Percentiles rank a stretch among this genome's conserved stretches.
These are phyloP conservation scores for Saprolegnia diclina DNA, from an alignment of 352 stramenopile species.

Conservation along the genomic window DNA sequence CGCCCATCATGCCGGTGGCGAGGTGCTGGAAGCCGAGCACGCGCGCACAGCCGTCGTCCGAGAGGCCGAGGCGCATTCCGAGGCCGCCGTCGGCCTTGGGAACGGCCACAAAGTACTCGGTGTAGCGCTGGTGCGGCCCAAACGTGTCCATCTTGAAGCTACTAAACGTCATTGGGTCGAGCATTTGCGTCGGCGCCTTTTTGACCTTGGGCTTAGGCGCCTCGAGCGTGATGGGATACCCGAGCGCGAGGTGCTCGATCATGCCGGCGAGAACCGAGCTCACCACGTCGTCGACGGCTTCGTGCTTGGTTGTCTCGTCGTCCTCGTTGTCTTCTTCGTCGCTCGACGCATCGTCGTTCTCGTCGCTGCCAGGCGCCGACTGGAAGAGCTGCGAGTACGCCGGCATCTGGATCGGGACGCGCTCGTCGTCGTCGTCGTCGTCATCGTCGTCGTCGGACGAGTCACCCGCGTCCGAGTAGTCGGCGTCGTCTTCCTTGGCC, in stretches of 20 bases:
- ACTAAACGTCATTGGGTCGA: conserved; percentile 45
- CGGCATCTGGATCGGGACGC: conserved; percentile 40
- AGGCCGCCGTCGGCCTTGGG: conserved; percentile 61
- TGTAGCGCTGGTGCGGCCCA: conserved; percentile 36
- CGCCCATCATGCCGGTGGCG: conserved; percentile 61
- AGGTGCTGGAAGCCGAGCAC: conserved; percentile 81
- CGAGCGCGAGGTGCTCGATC: conserved; percentile 75
- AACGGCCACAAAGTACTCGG: conserved; percentile 68
- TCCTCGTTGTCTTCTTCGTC: conserved; percentile 51
- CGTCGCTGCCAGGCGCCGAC: conserved; percentile 30
- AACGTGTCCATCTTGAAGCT: conserved; percentile 32
- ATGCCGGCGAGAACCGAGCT: conserved; percentile 67
- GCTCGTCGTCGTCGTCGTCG: conserved; percentile 60
- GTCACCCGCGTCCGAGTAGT: conserved; percentile 26
- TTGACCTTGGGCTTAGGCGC: conserved; percentile 32
- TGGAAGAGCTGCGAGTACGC: conserved; percentile 27
- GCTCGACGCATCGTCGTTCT: conserved; percentile 47
- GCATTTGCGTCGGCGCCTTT: conserved; percentile 34
- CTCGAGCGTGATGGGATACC: conserved; percentile 54
- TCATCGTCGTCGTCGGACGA: conserved; percentile 57
- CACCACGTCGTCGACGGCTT: conserved; percentile 63
- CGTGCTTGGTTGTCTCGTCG: conserved; percentile 39
- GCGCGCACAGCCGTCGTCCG: conserved; percentile 43
- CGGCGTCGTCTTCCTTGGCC: conserved; percentile 38
- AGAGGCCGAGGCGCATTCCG: conserved; percentile 74